Percentiles rank a stretch among this genome's conserved stretches.
phyloP scores from a whole-genome alignment of 768 basidiomycete species.

The Lactarius sp. region DNA sequence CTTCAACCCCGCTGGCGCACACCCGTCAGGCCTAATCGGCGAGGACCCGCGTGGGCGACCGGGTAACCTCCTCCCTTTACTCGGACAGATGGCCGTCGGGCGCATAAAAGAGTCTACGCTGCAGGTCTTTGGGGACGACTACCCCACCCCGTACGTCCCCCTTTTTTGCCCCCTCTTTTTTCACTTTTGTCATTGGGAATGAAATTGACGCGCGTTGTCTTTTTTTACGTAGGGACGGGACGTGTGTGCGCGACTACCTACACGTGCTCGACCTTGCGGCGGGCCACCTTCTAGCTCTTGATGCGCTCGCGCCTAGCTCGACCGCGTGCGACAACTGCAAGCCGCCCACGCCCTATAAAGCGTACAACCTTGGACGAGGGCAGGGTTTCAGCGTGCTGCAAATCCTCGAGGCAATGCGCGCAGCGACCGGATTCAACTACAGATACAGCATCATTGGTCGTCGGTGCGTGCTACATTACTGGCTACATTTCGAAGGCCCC shows the following conservation, averaged over 20 bases:
- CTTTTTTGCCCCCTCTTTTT: not conserved
- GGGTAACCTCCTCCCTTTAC: conserved; percentile 87
- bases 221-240: conserved; percentile 65
- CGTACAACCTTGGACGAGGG: conserved; percentile 96
- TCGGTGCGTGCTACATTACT: conserved; percentile 50
- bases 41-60: conserved; percentile 96
- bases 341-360: conserved; percentile 67
- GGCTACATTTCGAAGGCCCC: not conserved
- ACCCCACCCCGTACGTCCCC: conserved; percentile 76
- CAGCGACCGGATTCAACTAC: conserved; percentile 84
- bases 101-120: conserved; percentile 59
- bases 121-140: conserved; percentile 93
- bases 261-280: conserved; percentile 93
- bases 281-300: conserved; percentile 88
- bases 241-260: conserved; percentile 94
- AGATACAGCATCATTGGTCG: conserved; percentile 86
- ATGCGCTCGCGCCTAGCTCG: conserved; percentile 65
- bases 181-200: not conserved
- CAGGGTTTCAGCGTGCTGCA: conserved; percentile 88
- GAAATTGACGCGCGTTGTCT: not conserved
- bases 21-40: conserved; percentile 91
- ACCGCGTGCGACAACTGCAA: conserved; percentile 54
- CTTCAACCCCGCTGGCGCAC: conserved; percentile 99
- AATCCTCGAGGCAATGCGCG: conserved; percentile 92
- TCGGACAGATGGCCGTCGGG: conserved; percentile 93